These are phyloP conservation scores for Primulina tabacum DNA, from an alignment of 257 asterid species.

Conservation along the genomic window DNA sequence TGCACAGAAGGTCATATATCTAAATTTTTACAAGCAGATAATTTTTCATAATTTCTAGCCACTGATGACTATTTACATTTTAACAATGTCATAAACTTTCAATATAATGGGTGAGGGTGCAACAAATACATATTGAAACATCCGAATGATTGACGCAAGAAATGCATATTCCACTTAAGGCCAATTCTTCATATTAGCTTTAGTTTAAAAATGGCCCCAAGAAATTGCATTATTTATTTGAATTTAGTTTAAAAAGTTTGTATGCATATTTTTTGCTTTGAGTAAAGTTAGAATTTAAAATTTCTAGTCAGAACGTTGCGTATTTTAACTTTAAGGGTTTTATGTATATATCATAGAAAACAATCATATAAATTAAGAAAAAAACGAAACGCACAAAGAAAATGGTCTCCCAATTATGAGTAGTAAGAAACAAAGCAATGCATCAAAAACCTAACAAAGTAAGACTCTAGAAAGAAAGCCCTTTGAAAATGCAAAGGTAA, in stretches of 20 bases:
- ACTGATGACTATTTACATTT: background rate
- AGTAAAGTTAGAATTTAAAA: too few species aligned
- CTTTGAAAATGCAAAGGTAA: constrained; percentile 32
- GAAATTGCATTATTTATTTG: too few species aligned
- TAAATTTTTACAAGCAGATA: too few species aligned
- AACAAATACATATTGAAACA: background rate
- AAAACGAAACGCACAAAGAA: constrained; percentile 6
- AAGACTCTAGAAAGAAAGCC: constrained; percentile 22
- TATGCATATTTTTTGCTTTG: too few species aligned
- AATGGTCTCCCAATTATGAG: constrained; percentile 32
- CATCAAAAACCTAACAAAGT: constrained; percentile 27
- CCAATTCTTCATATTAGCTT: too few species aligned
- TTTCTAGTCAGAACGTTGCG: too few species aligned
- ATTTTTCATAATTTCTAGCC: background rate
- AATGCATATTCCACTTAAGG: too few species aligned
- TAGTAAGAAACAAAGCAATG: constrained; percentile 36
- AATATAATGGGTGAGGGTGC: background rate
- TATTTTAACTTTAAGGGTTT: too few species aligned
- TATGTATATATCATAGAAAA: too few species aligned
- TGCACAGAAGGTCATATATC: too few species aligned
- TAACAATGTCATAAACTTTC: background rate
- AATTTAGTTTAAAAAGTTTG: background rate
- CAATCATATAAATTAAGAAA: background rate
- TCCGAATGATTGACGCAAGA: background rate
- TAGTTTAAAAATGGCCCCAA: too few species aligned